Evolutionary conservation across 192 early-diverging fungal species (phyloP).

Genomic region (Mortierella antarctica): DNA sequence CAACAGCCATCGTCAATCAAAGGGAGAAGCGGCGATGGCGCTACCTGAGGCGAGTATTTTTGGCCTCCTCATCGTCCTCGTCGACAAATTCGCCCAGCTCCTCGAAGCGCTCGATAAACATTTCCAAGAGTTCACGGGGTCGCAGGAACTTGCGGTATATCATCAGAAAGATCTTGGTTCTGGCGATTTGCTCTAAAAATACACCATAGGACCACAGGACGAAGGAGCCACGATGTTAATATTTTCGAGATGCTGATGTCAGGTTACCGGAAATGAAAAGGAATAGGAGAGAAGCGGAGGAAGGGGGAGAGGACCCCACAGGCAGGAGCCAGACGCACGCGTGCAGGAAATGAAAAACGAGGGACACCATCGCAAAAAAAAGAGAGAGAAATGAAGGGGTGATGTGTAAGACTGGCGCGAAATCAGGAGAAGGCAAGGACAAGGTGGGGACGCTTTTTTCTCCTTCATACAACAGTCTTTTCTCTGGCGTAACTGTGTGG

Average conservation of each 20-base stretch:
- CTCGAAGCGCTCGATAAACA: slow-evolving; percentile 46
- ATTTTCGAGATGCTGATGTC: background rate
- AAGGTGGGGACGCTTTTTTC: background rate
- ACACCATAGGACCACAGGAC: background rate
- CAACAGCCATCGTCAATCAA: background rate
- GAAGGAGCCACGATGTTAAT: background rate
- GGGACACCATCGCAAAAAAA: background rate
- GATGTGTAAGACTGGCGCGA: background rate
- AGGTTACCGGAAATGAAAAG: background rate
- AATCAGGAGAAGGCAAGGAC: background rate
- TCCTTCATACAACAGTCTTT: too few species aligned
- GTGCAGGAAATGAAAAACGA: slow-evolving; percentile 1
- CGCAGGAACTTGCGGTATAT: slow-evolving; percentile 48
- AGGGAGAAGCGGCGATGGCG: background rate
- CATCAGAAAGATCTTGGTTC: slow-evolving; percentile 41
- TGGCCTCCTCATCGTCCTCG: slow-evolving; percentile 30
- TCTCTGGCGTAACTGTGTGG: too few species aligned
- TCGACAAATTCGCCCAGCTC: slow-evolving; percentile 33
- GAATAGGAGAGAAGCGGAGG: background rate
- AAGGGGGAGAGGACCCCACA: background rate
- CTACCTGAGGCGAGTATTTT: slow-evolving; percentile 39
- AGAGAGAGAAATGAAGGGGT: slow-evolving; percentile 3
- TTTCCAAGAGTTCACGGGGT: slow-evolving; percentile 51
- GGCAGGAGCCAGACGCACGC: background rate
- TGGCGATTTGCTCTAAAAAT: slow-evolving; percentile 43